Base-by-base conservation (phyloP, 495 filamentous ascomycete species). In the Penicillium ochrochloron region DNA sequence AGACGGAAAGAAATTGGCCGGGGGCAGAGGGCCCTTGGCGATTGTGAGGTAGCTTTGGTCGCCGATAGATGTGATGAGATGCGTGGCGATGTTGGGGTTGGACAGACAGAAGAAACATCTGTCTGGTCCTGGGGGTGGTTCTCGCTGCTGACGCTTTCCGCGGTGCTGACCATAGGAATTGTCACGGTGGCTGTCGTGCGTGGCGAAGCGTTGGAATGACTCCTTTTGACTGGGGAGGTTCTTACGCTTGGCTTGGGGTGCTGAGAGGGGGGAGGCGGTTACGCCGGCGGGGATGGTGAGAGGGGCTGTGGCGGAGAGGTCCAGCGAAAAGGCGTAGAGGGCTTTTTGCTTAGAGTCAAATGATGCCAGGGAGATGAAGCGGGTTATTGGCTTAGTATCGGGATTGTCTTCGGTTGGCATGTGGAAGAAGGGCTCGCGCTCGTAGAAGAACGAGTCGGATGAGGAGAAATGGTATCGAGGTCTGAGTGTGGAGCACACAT, bases 51-150 rank as follows among this genome's bases (percentile, higher is more conserved):
- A 98, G 58, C 86, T 75, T 53, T 97, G 90, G 31, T 89, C 84
- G 51, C 90, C 95, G 67, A 99, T 93, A 27, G 88, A 92, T 65
- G 89, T 88, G 67, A 97, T 89, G 70, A 98, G 91, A 74, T 99
- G 94, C 0, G 89, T 90, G 39, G 90, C 89, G 31, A 96, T 76
- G 59, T 88, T 88, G 19, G 89, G 86, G 72, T 95, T 97, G 10
- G 89, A 90, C 5, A 98, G 82, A 73, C 95, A 99, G 83, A 99
- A 97, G 83, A 94, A 99, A 73, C 95, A 99, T 65, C 87, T 83
- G 25, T 89, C 87, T 0, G 92, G 92, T 4, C 86, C 86, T 5
- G 90, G 88, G 1, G 90, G 90, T 10, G 84, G 81, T 12, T 75
- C 81, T 10, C 86, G 83, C 27, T 75, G 60, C 8, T 64, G 67